Conservation (phyloP, 2,329 filamentous ascomycete genomes). For the Penicillium carneum region DNA sequence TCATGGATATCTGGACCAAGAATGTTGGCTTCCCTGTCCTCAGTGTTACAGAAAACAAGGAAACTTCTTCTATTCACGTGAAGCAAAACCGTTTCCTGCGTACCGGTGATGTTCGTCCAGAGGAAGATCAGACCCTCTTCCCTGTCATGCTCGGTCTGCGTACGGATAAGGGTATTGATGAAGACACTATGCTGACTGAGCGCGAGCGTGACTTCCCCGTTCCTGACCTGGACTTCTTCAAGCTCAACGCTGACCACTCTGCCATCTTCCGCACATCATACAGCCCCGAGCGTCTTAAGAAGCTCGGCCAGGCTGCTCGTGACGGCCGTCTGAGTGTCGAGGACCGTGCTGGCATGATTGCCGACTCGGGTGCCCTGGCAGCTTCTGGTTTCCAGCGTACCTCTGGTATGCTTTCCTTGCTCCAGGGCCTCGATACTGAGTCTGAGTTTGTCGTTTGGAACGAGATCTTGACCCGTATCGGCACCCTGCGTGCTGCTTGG, state of each 20-base stretch:
- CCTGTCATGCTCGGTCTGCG: constrained; percentile 88
- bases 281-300: constrained; percentile 78
- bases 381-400: constrained; percentile 93
- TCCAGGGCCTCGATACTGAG: constrained; percentile 83
- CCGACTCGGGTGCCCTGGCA: constrained; percentile 87
- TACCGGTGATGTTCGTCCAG: constrained; percentile 89
- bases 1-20: constrained; percentile 98
- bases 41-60: constrained; percentile 77
- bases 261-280: constrained; percentile 92
- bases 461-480: constrained; percentile 81
- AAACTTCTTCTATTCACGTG: constrained; percentile 76
- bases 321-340: constrained; percentile 81
- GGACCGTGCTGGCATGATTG: constrained; percentile 92
- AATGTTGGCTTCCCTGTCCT: constrained; percentile 92
- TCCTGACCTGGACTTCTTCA: constrained; percentile 85
- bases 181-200: constrained; percentile 73
- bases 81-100: constrained; percentile 95
- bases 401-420: constrained; percentile 81
- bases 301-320: constrained; percentile 86
- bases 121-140: constrained; percentile 87
- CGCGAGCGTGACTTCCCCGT: constrained; percentile 81
- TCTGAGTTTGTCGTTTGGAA: constrained; percentile 93
- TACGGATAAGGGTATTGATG: constrained; percentile 81
- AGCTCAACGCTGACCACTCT: constrained; percentile 93
- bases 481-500: constrained; percentile 83